phyloP scores from a whole-genome alignment of 2,329 filamentous ascomycete species.

The Fusarium compactum region DNA sequence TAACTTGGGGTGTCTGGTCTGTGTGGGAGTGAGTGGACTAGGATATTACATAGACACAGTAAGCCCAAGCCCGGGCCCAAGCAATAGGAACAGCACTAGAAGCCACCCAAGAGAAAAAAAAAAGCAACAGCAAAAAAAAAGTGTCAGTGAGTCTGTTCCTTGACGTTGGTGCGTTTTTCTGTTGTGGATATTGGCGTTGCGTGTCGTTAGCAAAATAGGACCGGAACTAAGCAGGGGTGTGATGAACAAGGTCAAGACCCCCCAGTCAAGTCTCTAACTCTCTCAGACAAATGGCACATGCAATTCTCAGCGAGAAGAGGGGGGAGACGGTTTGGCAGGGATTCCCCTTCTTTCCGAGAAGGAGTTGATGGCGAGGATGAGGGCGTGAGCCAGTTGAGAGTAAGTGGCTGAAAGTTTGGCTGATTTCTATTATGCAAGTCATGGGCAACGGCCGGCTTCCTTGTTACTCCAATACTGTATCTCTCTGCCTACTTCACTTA shows the following conservation, averaged over 20 bases:
- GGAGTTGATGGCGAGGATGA: constrained; percentile 21
- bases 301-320: background rate
- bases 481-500: background rate
- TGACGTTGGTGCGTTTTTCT: constrained; percentile 4
- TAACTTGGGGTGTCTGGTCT: constrained; percentile 4
- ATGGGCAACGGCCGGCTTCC: constrained; percentile 21
- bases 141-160: constrained; percentile 25
- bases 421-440: constrained; percentile 39
- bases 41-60: constrained; percentile 6
- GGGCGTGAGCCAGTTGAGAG: constrained; percentile 9
- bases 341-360: constrained; percentile 1
- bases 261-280: constrained; percentile 40
- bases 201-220: constrained; percentile 28
- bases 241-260: constrained; percentile 9
- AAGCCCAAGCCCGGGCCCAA: constrained; percentile 31
- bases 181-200: constrained; percentile 26
- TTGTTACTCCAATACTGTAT: background rate
- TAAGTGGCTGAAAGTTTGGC: constrained; percentile 26
- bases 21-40: constrained; percentile 27
- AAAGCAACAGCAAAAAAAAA: constrained; percentile 31
- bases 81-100: constrained; percentile 21
- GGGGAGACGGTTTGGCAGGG: constrained; percentile 1
- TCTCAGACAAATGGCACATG: constrained; percentile 36
- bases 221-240: constrained; percentile 31
- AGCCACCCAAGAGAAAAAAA: constrained; percentile 11